A percentile compares a stretch with the other conserved stretches of the same genome.
Conservation (phyloP, 306 rosid genomes). For the Prunus fruticosa region DNA sequence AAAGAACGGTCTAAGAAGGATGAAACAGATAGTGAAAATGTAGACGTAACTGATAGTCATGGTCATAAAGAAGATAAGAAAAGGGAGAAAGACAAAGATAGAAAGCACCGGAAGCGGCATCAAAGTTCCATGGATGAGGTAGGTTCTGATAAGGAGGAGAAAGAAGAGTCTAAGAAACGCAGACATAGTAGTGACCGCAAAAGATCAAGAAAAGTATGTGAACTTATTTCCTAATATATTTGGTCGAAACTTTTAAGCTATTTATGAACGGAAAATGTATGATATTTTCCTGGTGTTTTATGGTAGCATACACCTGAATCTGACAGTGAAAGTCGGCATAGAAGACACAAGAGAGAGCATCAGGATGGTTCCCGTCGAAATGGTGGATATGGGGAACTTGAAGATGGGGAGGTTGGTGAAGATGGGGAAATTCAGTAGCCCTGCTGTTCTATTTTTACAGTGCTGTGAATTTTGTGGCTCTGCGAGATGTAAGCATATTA, state of each 20-base stretch:
- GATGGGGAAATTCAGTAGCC: slow-evolving; percentile 64
- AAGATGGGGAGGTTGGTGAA: slow-evolving; percentile 97
- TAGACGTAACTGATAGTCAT: slow-evolving; percentile 54
- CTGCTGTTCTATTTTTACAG: background rate
- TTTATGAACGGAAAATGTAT: slow-evolving; percentile 13
- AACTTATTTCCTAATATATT: background rate
- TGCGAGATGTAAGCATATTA: slow-evolving; percentile 10
- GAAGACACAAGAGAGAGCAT: slow-evolving; percentile 88
- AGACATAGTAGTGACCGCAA: slow-evolving; percentile 92
- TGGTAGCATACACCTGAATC: slow-evolving; percentile 94
- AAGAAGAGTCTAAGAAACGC: slow-evolving; percentile 83
- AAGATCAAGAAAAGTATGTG: slow-evolving; percentile 74
- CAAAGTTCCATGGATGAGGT: slow-evolving; percentile 74
- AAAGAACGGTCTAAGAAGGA: slow-evolving; percentile 87
- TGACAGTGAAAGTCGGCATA: slow-evolving; percentile 75
- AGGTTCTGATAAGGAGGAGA: slow-evolving; percentile 88
- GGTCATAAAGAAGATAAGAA: slow-evolving; percentile 85
- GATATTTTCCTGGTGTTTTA: slow-evolving; percentile 13
- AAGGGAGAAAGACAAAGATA: slow-evolving; percentile 86
- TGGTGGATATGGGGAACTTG: slow-evolving; percentile 78
- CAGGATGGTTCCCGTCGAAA: slow-evolving; percentile 66
- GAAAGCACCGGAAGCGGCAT: slow-evolving; percentile 93
- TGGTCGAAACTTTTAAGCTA: background rate
- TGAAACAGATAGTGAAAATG: slow-evolving; percentile 81
- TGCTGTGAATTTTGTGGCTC: slow-evolving; percentile 3